Evolutionary conservation across 2,329 filamentous ascomycete species (phyloP), one percentile per base, ranked within the genome.

Genomic region (Apiospora saccharicola): DNA sequence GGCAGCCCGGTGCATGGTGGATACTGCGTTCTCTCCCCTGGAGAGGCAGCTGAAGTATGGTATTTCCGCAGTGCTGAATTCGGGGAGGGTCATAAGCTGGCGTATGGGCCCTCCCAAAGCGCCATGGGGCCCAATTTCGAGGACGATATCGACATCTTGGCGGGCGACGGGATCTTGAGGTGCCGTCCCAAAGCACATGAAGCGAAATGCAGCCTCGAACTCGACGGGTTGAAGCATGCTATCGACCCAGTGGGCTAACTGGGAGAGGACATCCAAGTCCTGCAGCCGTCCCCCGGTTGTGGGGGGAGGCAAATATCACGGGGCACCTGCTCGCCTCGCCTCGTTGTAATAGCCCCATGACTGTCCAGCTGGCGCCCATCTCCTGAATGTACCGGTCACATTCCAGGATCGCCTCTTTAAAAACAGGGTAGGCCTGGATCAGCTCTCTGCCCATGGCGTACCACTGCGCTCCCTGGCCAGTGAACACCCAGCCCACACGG

Each of bases 81-180:
- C 46, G 6, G 8, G 46, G 4, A 6, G 4, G 68, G 75, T 75
- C 75, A 81, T 68, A 16, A 79, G 80, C 70, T 82, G 77, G 12
- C 75, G 74, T 6, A 80, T 78, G 0, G 80, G 80, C 0, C 79
- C 79, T 1, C 75, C 73, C 2, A 81, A 76, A 0, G 80, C 77
- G 1, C 76, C 73, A 37, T 81, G 80, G 1, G 81, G 74, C 0
- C 81, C 81, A 30, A 82, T 72, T 61, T 82, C 81, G 10, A 82
- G 70, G 13, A 79, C 71, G 41, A 79, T 71, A 41, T 80, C 75
- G 10, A 79, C 73, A 0, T 69, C 49, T 12, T 72, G 71, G 24
- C 72, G 71, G 13, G 72, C 72, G 30, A 72, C 71, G 10, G 34
- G 47, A n/a, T n/a, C n/a, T n/a, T n/a, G n/a, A n/a, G n/a, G n/a